phyloP scores from a whole-genome alignment of 2,329 filamentous ascomycete species.

The Graphiopsis chlorocephala region DNA sequence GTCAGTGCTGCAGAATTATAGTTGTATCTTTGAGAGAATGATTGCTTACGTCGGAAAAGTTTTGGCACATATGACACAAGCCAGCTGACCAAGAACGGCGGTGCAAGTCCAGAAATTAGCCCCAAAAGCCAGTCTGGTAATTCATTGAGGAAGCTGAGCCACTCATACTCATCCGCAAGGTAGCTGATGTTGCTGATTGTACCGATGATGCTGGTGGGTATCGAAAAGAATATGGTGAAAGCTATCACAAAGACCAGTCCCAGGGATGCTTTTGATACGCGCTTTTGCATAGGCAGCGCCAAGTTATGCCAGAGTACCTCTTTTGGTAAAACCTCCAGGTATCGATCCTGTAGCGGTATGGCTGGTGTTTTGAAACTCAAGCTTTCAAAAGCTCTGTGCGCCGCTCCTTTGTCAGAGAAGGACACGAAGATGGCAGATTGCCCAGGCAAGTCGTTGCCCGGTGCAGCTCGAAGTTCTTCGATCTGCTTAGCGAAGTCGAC shows the following conservation, averaged over 20 bases:
- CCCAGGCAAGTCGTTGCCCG: conserved; percentile 56
- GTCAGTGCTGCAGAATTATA: not conserved
- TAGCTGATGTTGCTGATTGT: conserved; percentile 35
- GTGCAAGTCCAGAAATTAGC: conserved; percentile 33
- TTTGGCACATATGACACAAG: conserved; percentile 36
- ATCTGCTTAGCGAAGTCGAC: conserved; percentile 70
- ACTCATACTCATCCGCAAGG: conserved; percentile 29
- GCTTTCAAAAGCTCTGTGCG: conserved; percentile 76
- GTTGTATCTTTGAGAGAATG: not conserved
- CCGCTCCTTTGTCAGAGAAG: conserved; percentile 76
- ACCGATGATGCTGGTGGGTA: conserved; percentile 34
- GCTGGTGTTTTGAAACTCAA: conserved; percentile 30
- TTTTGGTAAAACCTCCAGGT: conserved; percentile 44
- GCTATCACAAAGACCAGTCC: conserved; percentile 33
- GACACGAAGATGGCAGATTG: conserved; percentile 81
- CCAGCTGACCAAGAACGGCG: conserved; percentile 32
- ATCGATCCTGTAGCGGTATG: conserved; percentile 40
- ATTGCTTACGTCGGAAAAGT: conserved; percentile 29
- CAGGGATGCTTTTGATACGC: conserved; percentile 31
- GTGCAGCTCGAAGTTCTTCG: conserved; percentile 56
- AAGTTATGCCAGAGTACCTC: conserved; percentile 50
- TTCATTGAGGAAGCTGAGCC: conserved; percentile 31
- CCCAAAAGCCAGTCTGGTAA: conserved; percentile 31
- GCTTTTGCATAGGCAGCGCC: conserved; percentile 32
- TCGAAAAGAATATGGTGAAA: conserved; percentile 38